These are phyloP conservation scores for Coniferiporia sulphurascens DNA, from an alignment of 1,284 basidiomycete genomes.

Conservation along the genomic window DNA sequence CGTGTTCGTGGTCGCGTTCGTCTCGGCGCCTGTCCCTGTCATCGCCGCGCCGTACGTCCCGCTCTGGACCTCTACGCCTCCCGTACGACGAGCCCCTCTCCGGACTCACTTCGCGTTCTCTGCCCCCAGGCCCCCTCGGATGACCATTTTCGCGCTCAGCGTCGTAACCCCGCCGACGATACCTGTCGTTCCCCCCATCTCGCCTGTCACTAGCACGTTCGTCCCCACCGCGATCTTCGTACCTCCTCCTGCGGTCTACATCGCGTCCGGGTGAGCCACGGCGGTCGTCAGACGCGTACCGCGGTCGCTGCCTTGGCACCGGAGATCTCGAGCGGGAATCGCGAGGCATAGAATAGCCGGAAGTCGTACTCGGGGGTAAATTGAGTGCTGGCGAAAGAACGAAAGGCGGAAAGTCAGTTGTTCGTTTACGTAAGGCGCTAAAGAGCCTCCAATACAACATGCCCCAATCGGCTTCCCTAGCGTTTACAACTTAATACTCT, in stretches of 20 bases:
- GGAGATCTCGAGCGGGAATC: constrained; percentile 7
- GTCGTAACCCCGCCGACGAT: not conserved
- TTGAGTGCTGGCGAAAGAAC: not conserved
- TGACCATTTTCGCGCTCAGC: not conserved
- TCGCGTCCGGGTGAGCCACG: not conserved
- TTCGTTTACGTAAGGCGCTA: not conserved
- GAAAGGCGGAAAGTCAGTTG: not conserved
- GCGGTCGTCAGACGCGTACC: not conserved
- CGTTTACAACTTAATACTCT: too few species aligned
- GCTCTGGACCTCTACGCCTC: constrained; percentile 29
- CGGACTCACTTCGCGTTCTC: constrained; percentile 10
- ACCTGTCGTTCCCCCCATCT: constrained; percentile 1
- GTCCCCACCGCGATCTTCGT: not conserved
- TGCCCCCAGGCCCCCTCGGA: constrained; percentile 8
- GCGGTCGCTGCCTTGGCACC: not conserved
- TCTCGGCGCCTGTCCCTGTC: constrained; percentile 12
- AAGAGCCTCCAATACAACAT: too few species aligned
- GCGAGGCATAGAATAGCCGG: not conserved
- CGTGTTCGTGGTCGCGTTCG: constrained; percentile 18
- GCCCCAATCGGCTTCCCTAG: too few species aligned
- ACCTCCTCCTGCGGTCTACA: not conserved
- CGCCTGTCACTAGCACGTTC: not conserved
- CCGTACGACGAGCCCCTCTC: constrained; percentile 20
- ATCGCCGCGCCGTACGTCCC: constrained; percentile 21
- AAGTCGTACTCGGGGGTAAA: not conserved